Evolutionary conservation across 306 rosid genomes (phyloP).

Genomic region (Acmispon strigosus): DNA sequence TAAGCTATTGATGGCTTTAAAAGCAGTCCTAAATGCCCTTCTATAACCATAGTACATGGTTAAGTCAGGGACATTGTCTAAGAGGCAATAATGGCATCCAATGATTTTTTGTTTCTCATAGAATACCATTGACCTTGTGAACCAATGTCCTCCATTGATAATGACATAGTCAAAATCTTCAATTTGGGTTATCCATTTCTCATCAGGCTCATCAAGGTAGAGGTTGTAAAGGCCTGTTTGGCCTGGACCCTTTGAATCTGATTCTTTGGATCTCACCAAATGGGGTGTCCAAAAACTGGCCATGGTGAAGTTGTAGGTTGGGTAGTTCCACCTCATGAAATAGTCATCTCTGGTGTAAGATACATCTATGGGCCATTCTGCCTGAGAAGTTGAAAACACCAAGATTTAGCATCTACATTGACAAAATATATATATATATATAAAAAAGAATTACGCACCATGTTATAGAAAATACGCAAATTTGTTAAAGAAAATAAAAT

Average conservation of each 20-base stretch:
- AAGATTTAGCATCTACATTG: neutral
- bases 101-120: constrained; percentile 39
- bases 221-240: constrained; percentile 47
- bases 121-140: constrained; percentile 48
- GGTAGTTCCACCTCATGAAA: constrained; percentile 69
- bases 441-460: too few species aligned
- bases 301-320: constrained; percentile 73
- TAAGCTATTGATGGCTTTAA: constrained; percentile 52
- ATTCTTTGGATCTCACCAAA: constrained; percentile 49
- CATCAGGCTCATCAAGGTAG: constrained; percentile 71
- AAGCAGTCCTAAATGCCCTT: constrained; percentile 56
- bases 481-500: neutral
- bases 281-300: constrained; percentile 77
- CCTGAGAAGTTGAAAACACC: constrained; percentile 24
- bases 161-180: constrained; percentile 54
- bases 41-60: constrained; percentile 70
- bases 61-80: constrained; percentile 47
- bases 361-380: constrained; percentile 74
- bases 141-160: constrained; percentile 84
- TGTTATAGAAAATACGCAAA: neutral
- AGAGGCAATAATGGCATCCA: constrained; percentile 69
- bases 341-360: constrained; percentile 46
- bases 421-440: neutral
- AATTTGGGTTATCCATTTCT: constrained; percentile 54
- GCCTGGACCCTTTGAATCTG: constrained; percentile 44